A percentile compares a stretch with the other conserved stretches of the same genome.
Evolutionary conservation across 1,284 basidiomycete species (phyloP).

Genomic region (Athelia sp.): DNA sequence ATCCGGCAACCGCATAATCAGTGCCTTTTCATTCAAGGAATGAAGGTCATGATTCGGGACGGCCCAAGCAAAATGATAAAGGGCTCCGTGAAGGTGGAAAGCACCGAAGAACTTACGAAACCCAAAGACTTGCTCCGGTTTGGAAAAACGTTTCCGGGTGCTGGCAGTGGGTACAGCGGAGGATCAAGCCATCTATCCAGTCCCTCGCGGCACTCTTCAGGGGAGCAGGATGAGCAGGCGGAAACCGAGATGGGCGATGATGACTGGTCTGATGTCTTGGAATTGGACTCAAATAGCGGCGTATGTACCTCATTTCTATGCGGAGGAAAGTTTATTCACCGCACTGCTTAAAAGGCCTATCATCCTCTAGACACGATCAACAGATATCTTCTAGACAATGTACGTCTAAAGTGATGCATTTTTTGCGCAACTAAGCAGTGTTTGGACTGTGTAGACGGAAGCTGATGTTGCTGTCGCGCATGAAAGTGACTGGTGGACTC

Average conservation of each 20-base stretch:
- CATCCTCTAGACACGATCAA: neutral
- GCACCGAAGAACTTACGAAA: neutral
- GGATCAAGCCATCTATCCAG: no score
- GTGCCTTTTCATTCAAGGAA: conserved; percentile 1
- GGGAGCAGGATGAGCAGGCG: no score
- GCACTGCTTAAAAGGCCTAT: neutral
- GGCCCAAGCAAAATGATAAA: neutral
- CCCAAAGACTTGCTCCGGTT: neutral
- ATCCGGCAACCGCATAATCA: neutral
- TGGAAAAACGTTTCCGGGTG: no score
- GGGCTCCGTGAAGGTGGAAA: neutral
- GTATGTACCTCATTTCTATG: neutral
- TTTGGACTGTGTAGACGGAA: neutral
- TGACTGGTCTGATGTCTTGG: neutral
- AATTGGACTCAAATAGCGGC: neutral
- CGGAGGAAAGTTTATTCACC: neutral
- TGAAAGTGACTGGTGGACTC: neutral
- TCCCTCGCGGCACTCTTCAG: no score
- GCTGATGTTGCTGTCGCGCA: neutral
- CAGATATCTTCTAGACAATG: neutral
- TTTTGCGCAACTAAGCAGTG: neutral
- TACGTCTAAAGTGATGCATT: neutral
- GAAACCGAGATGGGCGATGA: neutral
- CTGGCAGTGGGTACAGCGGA: no score
- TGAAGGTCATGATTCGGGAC: neutral